Evolutionary conservation across 805 yeast species (phyloP).

Genomic region (Ogataea pignaliae): DNA sequence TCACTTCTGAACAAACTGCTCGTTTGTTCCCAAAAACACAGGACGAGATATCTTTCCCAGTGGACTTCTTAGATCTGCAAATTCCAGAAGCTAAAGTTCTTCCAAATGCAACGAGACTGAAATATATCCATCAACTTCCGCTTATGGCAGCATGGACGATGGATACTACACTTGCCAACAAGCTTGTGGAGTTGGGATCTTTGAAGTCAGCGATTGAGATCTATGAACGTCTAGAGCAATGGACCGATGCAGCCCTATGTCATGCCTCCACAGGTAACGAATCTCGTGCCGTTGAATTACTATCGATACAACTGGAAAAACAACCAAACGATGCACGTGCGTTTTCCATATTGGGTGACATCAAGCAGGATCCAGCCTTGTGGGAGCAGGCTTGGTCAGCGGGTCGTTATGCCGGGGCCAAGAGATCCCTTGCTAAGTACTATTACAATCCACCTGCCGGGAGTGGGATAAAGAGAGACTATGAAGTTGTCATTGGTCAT

Average conservation of each 20-base stretch:
- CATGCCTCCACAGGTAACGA: conserved; percentile 81
- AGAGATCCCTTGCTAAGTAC: conserved; percentile 72
- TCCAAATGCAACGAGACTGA: conserved; percentile 49
- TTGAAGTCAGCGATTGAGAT: conserved; percentile 85
- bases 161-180: conserved; percentile 80
- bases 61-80: conserved; percentile 11
- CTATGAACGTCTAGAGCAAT: conserved; percentile 71
- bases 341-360: conserved; percentile 78
- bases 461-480: conserved; percentile 48
- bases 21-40: conserved; percentile 45
- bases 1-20: conserved; percentile 47
- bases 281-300: conserved; percentile 55
- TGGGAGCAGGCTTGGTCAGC: conserved; percentile 89
- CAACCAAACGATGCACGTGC: conserved; percentile 81
- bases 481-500: conserved; percentile 54
- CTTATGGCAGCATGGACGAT: conserved; percentile 80
- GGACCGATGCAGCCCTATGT: conserved; percentile 85
- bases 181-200: conserved; percentile 79
- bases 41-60: conserved; percentile 24
- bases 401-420: conserved; percentile 80
- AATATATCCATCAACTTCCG: conserved; percentile 70
- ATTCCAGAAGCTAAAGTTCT: conserved; percentile 29
- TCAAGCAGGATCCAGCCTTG: conserved; percentile 64
- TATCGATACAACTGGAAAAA: conserved; percentile 46
- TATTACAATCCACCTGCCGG: conserved; percentile 60